Base-by-base conservation (phyloP, 1,284 basidiomycete genomes). In the Apiotrichum montevideense region DNA sequence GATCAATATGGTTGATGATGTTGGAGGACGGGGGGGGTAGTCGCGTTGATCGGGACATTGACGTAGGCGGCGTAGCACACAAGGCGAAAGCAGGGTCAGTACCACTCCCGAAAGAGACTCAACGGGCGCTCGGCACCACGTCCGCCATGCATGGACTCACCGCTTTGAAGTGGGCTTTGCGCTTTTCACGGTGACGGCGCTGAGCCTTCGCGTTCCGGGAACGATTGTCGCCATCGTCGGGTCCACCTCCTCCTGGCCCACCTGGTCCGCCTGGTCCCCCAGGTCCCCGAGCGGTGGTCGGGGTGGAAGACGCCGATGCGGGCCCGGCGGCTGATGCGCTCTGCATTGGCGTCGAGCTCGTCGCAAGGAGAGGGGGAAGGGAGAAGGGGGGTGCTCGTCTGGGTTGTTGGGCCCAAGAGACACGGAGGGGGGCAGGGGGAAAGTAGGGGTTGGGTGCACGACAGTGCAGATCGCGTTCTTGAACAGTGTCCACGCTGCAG, bases 91-190 rank as follows among this genome's bases (percentile, higher is more conserved):
- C 37, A 40, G 37, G 10, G 15, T 29, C 10, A 49, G 29, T 21
- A 21, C 21, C 21, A 21, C 21, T 21, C 21, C 21, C 21, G 21
- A 21, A 21, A 21, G 21, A 21, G 21, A 21, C 21, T 21, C 21
- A 21, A 21, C 21, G 21, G 21, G 21, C 21, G 21, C 21, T 21
- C 21, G 21, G 21, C 15, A 11, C 37, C 37, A 39, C 13, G 32
- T 29, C 4, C 8, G 15, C n/a, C 21, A 21, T 21, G 21, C 21
- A 21, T 21, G 21, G 21, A 77, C 81, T 63, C 61, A 88, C 89
- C 79, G 90, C 86, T 67, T 91, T 89, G 69, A 93, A 88, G 78
- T 93, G 91, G 10, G 89, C 90, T 79, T 93, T 93, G 75, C 90
- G 83, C 77, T 93, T 93, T 71, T 90, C 90, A 56, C 90, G 84